Evolutionary conservation across 495 filamentous ascomycete genomes (phyloP).

Genomic region (Penicillium ochrochloron): DNA sequence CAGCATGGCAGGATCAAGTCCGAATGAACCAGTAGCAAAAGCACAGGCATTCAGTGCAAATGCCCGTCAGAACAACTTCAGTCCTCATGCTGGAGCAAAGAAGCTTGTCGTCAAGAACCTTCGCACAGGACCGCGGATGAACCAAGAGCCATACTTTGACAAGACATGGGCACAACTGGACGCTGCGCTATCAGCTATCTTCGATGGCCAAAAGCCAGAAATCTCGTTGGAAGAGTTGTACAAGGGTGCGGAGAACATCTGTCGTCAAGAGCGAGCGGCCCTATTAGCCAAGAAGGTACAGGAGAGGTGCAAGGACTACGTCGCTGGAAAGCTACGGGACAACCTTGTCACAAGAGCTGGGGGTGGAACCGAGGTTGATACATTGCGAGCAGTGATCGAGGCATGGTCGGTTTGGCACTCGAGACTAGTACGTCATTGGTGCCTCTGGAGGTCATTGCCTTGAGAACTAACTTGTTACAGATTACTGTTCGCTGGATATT

Average conservation of each 20-base stretch:
- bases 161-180: constrained; percentile 73
- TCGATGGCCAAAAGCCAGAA: constrained; percentile 61
- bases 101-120: constrained; percentile 89
- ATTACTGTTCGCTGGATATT: constrained; percentile 81
- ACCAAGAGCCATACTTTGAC: constrained; percentile 73
- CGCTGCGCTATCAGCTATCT: constrained; percentile 72
- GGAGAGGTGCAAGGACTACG: constrained; percentile 63
- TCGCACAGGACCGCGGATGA: constrained; percentile 58
- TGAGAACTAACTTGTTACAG: constrained; percentile 44
- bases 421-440: constrained; percentile 63
- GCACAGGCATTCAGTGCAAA: constrained; percentile 33
- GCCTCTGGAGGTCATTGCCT: constrained; percentile 9
- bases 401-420: constrained; percentile 80
- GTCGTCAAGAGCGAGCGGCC: constrained; percentile 72
- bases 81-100: constrained; percentile 64
- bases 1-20: constrained; percentile 26
- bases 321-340: constrained; percentile 60
- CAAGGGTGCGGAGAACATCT: constrained; percentile 86
- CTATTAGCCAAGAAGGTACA: constrained; percentile 65
- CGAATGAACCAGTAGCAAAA: constrained; percentile 22
- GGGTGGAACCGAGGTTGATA: constrained; percentile 59
- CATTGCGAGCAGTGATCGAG: constrained; percentile 65
- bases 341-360: constrained; percentile 55
- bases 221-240: constrained; percentile 86
- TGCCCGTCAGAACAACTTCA: constrained; percentile 44